Conservation (phyloP, 164 flowering plant species). For the Tinospora cordifolia region DNA sequence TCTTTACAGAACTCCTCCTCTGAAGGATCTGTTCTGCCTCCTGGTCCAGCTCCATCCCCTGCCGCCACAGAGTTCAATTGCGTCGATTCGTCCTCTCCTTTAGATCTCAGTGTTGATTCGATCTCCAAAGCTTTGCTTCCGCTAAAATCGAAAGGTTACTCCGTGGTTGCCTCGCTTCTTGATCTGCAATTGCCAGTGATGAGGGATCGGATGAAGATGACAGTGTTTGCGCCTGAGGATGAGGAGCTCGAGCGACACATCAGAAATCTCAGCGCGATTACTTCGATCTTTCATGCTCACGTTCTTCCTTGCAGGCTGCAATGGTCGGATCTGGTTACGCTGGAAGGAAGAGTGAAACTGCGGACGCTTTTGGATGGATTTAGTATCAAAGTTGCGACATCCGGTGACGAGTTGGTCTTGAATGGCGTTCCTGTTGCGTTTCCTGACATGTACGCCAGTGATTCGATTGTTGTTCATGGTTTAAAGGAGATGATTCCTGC, state of each 20-base stretch:
- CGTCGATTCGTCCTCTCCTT: neutral
- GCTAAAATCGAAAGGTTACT: slow-evolving; percentile 39
- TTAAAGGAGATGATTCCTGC: slow-evolving; percentile 18
- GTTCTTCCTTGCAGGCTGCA: slow-evolving; percentile 45
- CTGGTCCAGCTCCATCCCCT: slow-evolving; percentile 6
- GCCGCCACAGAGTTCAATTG: neutral
- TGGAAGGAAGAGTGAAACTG: slow-evolving; percentile 28
- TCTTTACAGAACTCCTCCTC: slow-evolving; percentile 12
- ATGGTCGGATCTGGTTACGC: slow-evolving; percentile 33
- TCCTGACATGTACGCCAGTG: slow-evolving; percentile 33
- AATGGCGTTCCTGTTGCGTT: slow-evolving; percentile 32
- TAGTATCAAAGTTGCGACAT: slow-evolving; percentile 23
- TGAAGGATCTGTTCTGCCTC: neutral
- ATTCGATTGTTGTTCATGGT: slow-evolving; percentile 47
- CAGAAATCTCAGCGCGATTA: slow-evolving; percentile 19
- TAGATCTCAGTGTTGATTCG: neutral
- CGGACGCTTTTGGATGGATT: slow-evolving; percentile 37
- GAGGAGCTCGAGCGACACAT: slow-evolving; percentile 23
- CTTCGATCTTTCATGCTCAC: slow-evolving; percentile 35
- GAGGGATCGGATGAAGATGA: slow-evolving; percentile 21
- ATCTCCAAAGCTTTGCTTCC: slow-evolving; percentile 19
- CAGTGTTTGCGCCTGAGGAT: slow-evolving; percentile 62
- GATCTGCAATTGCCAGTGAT: slow-evolving; percentile 39
- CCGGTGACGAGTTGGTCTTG: slow-evolving; percentile 27
- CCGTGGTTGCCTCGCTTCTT: slow-evolving; percentile 47